Evolutionary conservation across 306 rosid genomes (phyloP), one percentile per base, ranked within the genome.

Genomic region (Chamaecrista fasciculata): DNA sequence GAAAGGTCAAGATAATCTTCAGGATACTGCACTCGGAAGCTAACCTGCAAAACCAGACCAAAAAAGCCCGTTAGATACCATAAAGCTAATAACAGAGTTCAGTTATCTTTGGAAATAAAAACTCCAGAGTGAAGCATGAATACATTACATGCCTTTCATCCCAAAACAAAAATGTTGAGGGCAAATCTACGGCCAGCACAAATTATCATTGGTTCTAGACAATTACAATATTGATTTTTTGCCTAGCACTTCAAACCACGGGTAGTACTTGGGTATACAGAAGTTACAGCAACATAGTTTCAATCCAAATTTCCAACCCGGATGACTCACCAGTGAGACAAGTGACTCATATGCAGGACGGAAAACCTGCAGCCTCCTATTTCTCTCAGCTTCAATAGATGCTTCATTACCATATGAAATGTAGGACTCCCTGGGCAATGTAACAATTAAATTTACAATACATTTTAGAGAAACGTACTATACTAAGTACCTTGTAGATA

Each of bases 21-120:
- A 78, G 97, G 99, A 79, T 95, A 95, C 76, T 95, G 96, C 80
- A 95, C 97, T 66, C 97, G 87, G 76, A 84, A 87, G 78, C 96
- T 89, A 70, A 95, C 97, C 99, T 95, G 92, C 14, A 71, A 76
- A 79, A 66, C 62, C 64, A 75, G 62, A 60, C 59, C 36, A 47
- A 36, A 56, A 62, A 78, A 82, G 48, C 71, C 53, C 25, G 25
- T 52, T 65, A 71, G 34, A 36, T 8, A 24, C 29, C 37, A 62
- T 65, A 19, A 81, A 57, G 75, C 48, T 6, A 57, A 26, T 31
- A 47, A 51, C 11, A 62, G n/a, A 68, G 42, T 43, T 28, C 40
- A 24, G 44, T 62, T 20, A 66, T 33, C 24, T 20, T 19, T 20
- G 19, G 46, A 69, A 65, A 28, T 33, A 40, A 24, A 15, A 50